Conservation (phyloP, 495 filamentous ascomycete genomes). For the Talaromyces liani region DNA sequence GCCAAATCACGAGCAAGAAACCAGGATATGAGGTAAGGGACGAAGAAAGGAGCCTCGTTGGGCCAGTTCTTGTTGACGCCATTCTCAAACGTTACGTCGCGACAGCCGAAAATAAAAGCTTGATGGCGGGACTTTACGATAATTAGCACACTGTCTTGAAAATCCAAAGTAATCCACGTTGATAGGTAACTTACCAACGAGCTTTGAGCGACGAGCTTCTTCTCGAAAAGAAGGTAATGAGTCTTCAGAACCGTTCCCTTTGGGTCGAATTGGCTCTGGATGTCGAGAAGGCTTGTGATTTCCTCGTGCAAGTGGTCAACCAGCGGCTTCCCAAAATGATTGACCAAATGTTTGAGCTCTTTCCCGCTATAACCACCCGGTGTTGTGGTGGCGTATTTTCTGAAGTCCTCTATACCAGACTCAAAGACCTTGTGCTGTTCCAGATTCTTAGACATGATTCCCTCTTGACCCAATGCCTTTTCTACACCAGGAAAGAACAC, state of each 20-base stretch:
- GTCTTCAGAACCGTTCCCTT: background rate
- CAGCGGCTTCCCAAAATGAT: conserved; percentile 4
- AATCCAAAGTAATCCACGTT: background rate
- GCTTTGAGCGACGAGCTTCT: background rate
- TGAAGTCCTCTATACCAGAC: conserved; percentile 20
- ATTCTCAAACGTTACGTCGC: background rate
- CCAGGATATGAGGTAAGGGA: background rate
- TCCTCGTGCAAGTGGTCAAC: conserved; percentile 8
- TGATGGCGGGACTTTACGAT: background rate
- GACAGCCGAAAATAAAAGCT: conserved; percentile 1
- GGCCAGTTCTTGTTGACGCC: background rate
- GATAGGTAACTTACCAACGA: background rate
- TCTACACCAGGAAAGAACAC: conserved; percentile 30
- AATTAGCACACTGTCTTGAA: background rate
- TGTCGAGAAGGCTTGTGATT: background rate
- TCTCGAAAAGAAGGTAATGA: background rate
- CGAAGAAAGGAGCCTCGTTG: background rate
- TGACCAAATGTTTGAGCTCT: background rate
- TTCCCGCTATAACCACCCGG: conserved; percentile 4
- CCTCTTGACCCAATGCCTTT: conserved; percentile 22
- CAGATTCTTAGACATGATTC: conserved; percentile 33
- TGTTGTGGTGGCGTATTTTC: background rate
- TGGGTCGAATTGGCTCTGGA: conserved; percentile 4
- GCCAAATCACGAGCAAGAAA: background rate
- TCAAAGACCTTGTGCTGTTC: conserved; percentile 31